Evolutionary conservation across 2,329 filamentous ascomycete genomes (phyloP), one percentile per base, ranked within the genome.

Genomic region (Pseudocercospora vitis): DNA sequence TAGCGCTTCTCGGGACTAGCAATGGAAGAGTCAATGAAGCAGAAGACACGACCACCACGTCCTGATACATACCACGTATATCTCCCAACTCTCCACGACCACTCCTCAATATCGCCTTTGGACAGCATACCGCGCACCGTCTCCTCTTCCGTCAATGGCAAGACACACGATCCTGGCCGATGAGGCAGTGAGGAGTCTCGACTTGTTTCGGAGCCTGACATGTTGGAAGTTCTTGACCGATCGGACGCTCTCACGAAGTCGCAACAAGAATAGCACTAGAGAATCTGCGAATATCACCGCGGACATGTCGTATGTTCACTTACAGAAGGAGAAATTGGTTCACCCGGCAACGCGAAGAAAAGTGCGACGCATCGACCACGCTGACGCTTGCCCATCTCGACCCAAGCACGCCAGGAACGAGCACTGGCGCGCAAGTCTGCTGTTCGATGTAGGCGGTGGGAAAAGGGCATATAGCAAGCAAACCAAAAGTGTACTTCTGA

Each of bases 121-220:
- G 37, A 42, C 8, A 24, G 21, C 19, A 42, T 42, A 5, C 44
- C 44, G 9, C 14, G 24, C 6, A 47, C 29, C 44, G 14, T 16
- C 44, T 31, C 29, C 44, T 31, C 44, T 28, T 18, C 28, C 12
- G 28, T 47, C n/a, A n/a, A n/a, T 47, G 11, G 44, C 44, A 18
- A 47, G 44, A 16, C 44, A 47, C 26, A 47, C 44, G 28, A 47
- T 47, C 19, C 44, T 31, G 26, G 44, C 26, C 19, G 44, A 47
- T 11, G 44, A 47, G 9, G 28, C 12, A 31, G 44, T 47, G 26
- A 47, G 28, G 26, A 47, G 44, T 21, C 44, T 18, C 3, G 44
- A 23, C 26, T 47, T 14, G 44, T 47, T 47, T 7, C 44, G 44
- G 16, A 31, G 7, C 16, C 18, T 16, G 26, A 2, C 44, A 47